Evolutionary conservation across 75 land plant species (phyloP), one percentile per base, ranked within the genome.

Genomic region (Ceratopteris richardii): DNA sequence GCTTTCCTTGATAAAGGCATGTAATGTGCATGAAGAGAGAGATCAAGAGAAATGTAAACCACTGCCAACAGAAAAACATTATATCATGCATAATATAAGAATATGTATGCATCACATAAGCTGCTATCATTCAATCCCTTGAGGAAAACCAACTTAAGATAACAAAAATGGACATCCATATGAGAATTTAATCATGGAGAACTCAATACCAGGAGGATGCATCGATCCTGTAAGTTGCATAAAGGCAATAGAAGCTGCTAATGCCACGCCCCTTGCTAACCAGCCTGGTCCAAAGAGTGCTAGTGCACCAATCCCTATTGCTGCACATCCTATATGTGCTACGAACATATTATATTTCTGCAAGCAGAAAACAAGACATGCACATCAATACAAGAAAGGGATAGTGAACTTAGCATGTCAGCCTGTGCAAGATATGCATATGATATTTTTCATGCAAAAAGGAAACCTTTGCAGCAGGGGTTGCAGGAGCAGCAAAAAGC

Each of bases 281-380:
- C 93, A 88, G 18, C 93, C 85, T 0, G 93, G 78, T 1, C 93
- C 93, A 61, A 84, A 66, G 20, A 78, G 14, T 9, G 78, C 54
- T 37, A 88, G 59, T 21, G 85, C 85, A 33, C 79, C 24, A 0
- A 88, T 88, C 23, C 93, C 88, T 20, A 84, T 56, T 0, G 77
- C 77, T 23, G 85, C 82, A 68, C 93, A 88, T 9, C 82, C 82
- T 0, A 88, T 78, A 28, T 88, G 93, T 23, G 93, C 69, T 44
- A 84, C 67, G 31, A 88, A 84, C 70, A 88, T 81, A 54, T 88
- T 88, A 79, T 84, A 81, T 58, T 81, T 88, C 93, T 88, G 82
- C 82, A 60, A 40, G 33, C 17, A 24, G 33, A 53, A 29, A 33
- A 21, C 18, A 47, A 29, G 1, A n/a, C 51, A 46, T n/a, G 17